A percentile compares a stretch with the other conserved stretches of the same genome.
Conservation (phyloP, 805 yeast genomes). For the Saccharomycopsis capsularis region DNA sequence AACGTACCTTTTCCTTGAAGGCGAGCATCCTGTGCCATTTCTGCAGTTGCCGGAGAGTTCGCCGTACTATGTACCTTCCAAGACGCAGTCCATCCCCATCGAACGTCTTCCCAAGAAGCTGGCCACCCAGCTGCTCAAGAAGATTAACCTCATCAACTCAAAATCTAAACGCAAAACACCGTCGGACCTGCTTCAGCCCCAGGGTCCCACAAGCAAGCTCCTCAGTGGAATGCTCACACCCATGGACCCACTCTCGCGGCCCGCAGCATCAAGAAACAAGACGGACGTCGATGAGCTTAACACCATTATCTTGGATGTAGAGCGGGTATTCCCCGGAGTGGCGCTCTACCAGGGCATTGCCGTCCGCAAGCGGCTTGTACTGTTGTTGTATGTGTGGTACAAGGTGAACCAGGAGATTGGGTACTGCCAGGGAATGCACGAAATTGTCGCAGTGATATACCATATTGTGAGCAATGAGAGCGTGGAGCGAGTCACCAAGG, state of each 20-base stretch:
- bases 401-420: conserved; percentile 21
- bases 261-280: background rate
- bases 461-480: conserved; percentile 34
- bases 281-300: conserved; percentile 16
- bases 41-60: background rate
- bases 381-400: conserved; percentile 20
- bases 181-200: too few species aligned
- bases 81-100: too few species aligned
- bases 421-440: conserved; percentile 49
- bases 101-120: too few species aligned
- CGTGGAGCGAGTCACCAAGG: conserved; percentile 15
- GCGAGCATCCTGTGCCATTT: background rate
- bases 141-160: background rate
- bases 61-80: background rate
- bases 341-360: conserved; percentile 9
- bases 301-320: conserved; percentile 21
- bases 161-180: background rate
- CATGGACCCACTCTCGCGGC: too few species aligned
- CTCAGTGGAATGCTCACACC: too few species aligned
- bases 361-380: conserved; percentile 15
- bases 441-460: conserved; percentile 42
- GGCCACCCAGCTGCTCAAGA: conserved; percentile 2
- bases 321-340: conserved; percentile 21
- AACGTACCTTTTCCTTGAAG: background rate
- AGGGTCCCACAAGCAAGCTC: too few species aligned